Percentiles rank a stretch among this genome's conserved stretches.
Conservation (phyloP, 1,284 basidiomycete genomes). For the Pholiota adiposa region DNA sequence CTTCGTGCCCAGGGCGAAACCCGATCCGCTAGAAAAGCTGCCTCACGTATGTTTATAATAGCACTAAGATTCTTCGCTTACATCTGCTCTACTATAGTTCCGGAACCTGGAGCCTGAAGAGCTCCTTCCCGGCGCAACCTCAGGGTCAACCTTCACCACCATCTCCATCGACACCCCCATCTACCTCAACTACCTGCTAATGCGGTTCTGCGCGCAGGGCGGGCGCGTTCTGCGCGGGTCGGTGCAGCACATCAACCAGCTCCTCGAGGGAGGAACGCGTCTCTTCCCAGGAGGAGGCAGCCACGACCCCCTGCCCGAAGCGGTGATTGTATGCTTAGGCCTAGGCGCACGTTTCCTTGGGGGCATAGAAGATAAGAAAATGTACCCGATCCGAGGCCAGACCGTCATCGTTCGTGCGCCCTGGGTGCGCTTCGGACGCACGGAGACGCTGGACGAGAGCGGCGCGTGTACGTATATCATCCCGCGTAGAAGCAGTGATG, state of each 20-base stretch:
- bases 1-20: constrained; percentile 41
- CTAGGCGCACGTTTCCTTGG: constrained; percentile 72
- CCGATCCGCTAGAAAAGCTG: constrained; percentile 58
- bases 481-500: constrained; percentile 69
- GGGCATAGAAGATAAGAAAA: constrained; percentile 76
- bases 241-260: constrained; percentile 67
- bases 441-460: constrained; percentile 45
- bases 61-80: background rate
- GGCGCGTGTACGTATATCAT: constrained; percentile 73
- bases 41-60: constrained; percentile 54
- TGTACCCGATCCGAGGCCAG: constrained; percentile 87
- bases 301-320: constrained; percentile 40
- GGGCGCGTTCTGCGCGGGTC: constrained; percentile 60
- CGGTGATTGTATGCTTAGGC: constrained; percentile 69
- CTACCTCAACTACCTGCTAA: constrained; percentile 71
- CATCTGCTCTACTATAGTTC: constrained; percentile 44
- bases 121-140: constrained; percentile 44
- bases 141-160: constrained; percentile 63
- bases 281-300: constrained; percentile 36
- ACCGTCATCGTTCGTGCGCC: constrained; percentile 81
- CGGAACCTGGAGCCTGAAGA: constrained; percentile 46
- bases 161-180: constrained; percentile 70
- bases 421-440: constrained; percentile 66
- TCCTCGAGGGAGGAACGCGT: constrained; percentile 62
- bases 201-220: constrained; percentile 62